Percentiles rank a stretch among this genome's conserved stretches.
These are phyloP conservation scores for Paraleonurus japonicus DNA, from an alignment of 257 asterid species.

Conservation along the genomic window DNA sequence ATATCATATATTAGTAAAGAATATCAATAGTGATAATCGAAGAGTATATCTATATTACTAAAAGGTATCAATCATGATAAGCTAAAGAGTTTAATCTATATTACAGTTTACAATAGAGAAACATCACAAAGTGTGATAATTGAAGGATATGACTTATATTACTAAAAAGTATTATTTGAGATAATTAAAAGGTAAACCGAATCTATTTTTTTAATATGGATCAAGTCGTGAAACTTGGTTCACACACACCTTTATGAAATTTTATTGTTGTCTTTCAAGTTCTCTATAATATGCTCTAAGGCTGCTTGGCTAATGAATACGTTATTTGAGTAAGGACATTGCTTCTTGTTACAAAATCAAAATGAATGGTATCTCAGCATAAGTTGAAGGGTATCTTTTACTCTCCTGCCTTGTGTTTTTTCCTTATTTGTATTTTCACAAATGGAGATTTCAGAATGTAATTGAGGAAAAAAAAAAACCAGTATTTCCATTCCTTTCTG, in stretches of 20 bases:
- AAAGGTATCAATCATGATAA: too few species aligned
- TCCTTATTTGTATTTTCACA: not conserved
- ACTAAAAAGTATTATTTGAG: too few species aligned
- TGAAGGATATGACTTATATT: too few species aligned
- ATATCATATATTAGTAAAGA: too few species aligned
- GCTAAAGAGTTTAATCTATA: too few species aligned
- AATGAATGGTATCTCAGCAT: not conserved
- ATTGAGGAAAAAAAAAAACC: not conserved
- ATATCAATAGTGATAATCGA: too few species aligned
- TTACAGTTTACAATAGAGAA: too few species aligned
- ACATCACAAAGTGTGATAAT: too few species aligned
- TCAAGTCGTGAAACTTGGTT: too few species aligned
- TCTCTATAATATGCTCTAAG: not conserved
- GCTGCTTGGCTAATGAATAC: not conserved
- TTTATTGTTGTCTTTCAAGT: not conserved
- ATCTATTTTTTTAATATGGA: too few species aligned
- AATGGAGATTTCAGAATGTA: not conserved
- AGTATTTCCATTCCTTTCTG: not conserved
- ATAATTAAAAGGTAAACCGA: too few species aligned
- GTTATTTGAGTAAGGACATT: not conserved
- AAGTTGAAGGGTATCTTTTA: not conserved
- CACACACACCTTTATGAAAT: not conserved
- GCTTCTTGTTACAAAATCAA: not conserved
- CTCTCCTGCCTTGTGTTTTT: not conserved
- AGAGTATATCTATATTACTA: too few species aligned